Percentiles rank a stretch among this genome's conserved stretches.
These are phyloP conservation scores for Elsinoe arachidis DNA, from an alignment of 2,329 filamentous ascomycete genomes.

Conservation along the genomic window DNA sequence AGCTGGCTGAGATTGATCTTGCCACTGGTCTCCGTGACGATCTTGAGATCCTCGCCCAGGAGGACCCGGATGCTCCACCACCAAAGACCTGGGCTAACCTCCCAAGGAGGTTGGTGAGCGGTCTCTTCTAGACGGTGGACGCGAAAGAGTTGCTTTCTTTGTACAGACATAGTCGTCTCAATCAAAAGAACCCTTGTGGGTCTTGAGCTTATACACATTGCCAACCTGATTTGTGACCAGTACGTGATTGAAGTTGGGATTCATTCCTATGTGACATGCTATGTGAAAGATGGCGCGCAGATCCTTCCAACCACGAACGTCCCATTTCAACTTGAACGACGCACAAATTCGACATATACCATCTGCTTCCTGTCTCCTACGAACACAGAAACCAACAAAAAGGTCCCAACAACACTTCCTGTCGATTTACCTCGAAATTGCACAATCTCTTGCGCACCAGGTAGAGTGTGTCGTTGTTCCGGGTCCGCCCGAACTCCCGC, in stretches of 20 bases:
- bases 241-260: no score
- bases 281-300: no score
- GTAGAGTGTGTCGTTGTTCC: background rate
- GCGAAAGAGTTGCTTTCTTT: background rate
- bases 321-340: background rate
- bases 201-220: background rate
- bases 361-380: background rate
- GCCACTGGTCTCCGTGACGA: conserved; percentile 15
- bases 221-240: no score
- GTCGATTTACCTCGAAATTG: no score
- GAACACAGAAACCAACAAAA: background rate
- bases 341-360: no score
- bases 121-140: conserved; percentile 3
- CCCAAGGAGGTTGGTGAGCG: conserved; percentile 4
- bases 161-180: background rate
- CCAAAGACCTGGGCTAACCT: conserved; percentile 8
- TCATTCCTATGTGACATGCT: no score
- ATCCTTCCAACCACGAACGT: background rate
- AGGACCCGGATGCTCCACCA: background rate
- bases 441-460: no score
- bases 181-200: background rate
- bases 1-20: conserved; percentile 20
- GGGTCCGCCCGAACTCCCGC: background rate
- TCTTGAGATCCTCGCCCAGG: conserved; percentile 1
- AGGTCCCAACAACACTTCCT: no score